Percentiles rank a stretch among this genome's conserved stretches.
Conservation (phyloP, 805 yeast species). For the Groenewaldozyma tartarivorans region DNA sequence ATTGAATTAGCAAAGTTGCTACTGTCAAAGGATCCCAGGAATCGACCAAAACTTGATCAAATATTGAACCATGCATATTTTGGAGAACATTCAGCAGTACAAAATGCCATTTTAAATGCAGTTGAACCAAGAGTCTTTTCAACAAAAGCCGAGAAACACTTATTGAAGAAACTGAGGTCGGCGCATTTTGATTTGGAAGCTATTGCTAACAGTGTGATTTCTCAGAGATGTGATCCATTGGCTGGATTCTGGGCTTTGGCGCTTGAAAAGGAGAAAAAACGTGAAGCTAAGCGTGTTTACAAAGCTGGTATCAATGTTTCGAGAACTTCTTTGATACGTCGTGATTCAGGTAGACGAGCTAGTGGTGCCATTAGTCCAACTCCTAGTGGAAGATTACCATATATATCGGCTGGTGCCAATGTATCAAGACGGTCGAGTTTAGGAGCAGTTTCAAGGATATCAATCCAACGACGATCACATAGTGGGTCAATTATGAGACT, state of each 20-base stretch:
- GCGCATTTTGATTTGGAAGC: constrained; percentile 56
- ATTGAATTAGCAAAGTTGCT: constrained; percentile 42
- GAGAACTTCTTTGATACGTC: constrained; percentile 1
- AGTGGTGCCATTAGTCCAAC: background rate
- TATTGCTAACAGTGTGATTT: constrained; percentile 47
- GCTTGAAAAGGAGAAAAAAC: constrained; percentile 39
- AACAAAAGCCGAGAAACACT: constrained; percentile 50
- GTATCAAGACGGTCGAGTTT: background rate
- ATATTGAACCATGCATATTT: constrained; percentile 44
- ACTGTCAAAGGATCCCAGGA: constrained; percentile 55
- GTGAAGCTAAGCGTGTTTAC: constrained; percentile 9
- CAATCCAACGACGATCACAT: background rate
- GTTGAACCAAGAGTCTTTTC: constrained; percentile 39
- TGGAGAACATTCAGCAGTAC: constrained; percentile 35
- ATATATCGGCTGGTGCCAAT: background rate
- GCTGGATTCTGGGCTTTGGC: constrained; percentile 68
- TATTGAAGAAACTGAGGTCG: constrained; percentile 50
- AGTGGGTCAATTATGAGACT: background rate
- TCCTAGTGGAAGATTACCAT: background rate
- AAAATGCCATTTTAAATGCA: constrained; percentile 30
- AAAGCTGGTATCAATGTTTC: constrained; percentile 11
- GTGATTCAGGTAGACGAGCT: background rate
- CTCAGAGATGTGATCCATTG: constrained; percentile 57
- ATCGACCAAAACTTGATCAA: constrained; percentile 49
- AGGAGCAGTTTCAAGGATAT: background rate